phyloP scores from a whole-genome alignment of 768 basidiomycete genomes.

The Russula ochroleuca region DNA sequence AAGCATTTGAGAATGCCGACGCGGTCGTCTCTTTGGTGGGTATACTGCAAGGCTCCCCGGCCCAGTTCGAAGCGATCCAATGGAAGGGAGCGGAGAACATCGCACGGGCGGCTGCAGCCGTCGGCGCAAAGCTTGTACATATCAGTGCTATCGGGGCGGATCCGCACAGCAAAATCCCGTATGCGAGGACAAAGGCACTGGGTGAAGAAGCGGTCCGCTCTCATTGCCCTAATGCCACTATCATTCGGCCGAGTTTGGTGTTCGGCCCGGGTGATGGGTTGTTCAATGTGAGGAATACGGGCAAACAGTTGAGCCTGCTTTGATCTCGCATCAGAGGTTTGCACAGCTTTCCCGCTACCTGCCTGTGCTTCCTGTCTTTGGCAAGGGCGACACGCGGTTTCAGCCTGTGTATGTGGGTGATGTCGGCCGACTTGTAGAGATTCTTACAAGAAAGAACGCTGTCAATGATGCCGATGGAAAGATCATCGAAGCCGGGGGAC shows the following conservation, averaged over 20 bases:
- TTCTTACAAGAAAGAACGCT: conserved; percentile 47
- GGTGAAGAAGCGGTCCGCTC: conserved; percentile 54
- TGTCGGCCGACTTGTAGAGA: conserved; percentile 56
- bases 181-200: conserved; percentile 57
- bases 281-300: conserved; percentile 52
- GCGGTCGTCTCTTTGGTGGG: conserved; percentile 68
- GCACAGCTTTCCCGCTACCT: conserved; percentile 53
- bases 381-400: conserved; percentile 59
- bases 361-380: conserved; percentile 74
- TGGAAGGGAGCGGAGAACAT: conserved; percentile 65
- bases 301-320: not conserved
- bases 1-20: conserved; percentile 51
- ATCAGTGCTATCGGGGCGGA: conserved; percentile 77
- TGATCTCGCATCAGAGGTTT: conserved; percentile 46
- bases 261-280: conserved; percentile 76
- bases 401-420: conserved; percentile 75
- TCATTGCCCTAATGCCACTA: conserved; percentile 48
- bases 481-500: conserved; percentile 46
- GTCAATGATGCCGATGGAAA: conserved; percentile 39
- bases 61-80: conserved; percentile 58
- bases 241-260: conserved; percentile 67
- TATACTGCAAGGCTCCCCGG: conserved; percentile 52
- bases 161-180: conserved; percentile 50
- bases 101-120: conserved; percentile 47
- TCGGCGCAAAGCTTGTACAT: conserved; percentile 57